Conservation (phyloP, 2,329 filamentous ascomycete species). For the Paecilomyces niveus region DNA sequence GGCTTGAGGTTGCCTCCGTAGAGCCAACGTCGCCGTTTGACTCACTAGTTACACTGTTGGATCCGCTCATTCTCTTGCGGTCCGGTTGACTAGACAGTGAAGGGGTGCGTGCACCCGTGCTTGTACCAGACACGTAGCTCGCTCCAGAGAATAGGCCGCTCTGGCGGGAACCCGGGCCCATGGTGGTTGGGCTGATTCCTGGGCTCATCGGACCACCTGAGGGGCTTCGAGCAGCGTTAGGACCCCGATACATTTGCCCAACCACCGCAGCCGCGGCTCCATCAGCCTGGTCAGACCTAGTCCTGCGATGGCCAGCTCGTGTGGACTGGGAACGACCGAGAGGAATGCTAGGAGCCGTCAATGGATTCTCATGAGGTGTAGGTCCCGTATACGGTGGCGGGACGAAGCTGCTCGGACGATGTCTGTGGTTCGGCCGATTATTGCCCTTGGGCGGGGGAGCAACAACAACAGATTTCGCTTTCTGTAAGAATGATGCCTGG, state of each 20-base stretch:
- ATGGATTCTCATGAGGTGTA: conserved; percentile 39
- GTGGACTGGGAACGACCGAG: conserved; percentile 36
- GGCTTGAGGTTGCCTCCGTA: conserved; percentile 42
- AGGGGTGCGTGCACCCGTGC: conserved; percentile 47
- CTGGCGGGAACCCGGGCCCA: conserved; percentile 34
- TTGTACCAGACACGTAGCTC: conserved; percentile 48
- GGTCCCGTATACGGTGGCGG: conserved; percentile 27
- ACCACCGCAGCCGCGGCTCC: conserved; percentile 61
- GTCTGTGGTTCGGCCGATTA: conserved; percentile 32
- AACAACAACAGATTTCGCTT: conserved; percentile 54
- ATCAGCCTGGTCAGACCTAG: conserved; percentile 43
- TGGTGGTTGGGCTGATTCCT: conserved; percentile 45
- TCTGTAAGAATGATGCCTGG: conserved; percentile 45
- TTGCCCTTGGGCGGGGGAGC: conserved; percentile 1
- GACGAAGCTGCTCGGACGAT: conserved; percentile 40
- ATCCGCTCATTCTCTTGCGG: conserved; percentile 56
- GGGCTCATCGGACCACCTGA: conserved; percentile 48
- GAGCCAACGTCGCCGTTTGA: conserved; percentile 38
- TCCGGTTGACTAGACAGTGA: conserved; percentile 42
- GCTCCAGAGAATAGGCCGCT: conserved; percentile 32
- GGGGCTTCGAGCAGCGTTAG: conserved; percentile 31
- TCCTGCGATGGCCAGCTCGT: conserved; percentile 37
- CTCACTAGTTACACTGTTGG: conserved; percentile 51
- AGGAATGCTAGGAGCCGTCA: conserved; percentile 43
- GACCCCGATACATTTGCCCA: conserved; percentile 82